Conservation (phyloP, 139 green algal species). For the Yamagishiella unicocca region DNA sequence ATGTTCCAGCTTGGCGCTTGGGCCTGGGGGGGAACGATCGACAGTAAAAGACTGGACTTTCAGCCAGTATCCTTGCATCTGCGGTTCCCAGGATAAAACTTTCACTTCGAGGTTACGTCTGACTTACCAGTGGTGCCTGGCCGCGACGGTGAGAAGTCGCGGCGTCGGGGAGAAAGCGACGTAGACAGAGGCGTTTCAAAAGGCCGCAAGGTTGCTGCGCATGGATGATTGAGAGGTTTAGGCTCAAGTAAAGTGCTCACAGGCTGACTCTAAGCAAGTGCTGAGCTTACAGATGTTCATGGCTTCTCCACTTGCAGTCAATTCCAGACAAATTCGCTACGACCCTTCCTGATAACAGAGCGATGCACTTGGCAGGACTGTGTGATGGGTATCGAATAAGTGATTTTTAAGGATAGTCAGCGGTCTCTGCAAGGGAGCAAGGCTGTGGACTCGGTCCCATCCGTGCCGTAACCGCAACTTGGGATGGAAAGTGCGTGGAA, state of each 20-base stretch:
- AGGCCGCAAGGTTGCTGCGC: constrained; percentile 10
- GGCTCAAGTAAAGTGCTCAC: not conserved
- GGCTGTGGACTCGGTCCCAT: no score
- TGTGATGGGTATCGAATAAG: no score
- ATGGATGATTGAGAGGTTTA: not conserved
- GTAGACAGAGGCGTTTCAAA: constrained; percentile 21
- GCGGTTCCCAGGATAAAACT: no score
- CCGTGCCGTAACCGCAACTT: no score
- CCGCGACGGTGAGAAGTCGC: constrained; percentile 15
- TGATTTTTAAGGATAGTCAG: no score
- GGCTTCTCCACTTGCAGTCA: not conserved
- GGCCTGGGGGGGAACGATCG: constrained; percentile 1
- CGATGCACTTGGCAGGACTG: no score
- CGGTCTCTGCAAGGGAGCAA: no score
- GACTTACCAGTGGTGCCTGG: constrained; percentile 27
- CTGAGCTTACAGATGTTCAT: constrained; percentile 19
- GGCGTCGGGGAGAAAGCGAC: not conserved
- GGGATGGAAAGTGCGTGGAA: no score
- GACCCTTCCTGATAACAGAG: no score
- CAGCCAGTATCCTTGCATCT: no score
- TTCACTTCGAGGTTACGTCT: no score
- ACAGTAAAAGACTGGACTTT: constrained; percentile 3
- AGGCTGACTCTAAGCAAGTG: not conserved
- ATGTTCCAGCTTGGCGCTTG: constrained; percentile 71
- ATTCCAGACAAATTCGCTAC: no score